Evolutionary conservation across 1,139 yeast species (phyloP), one percentile per base, ranked within the genome.

Genomic region (Pichia sp.): DNA sequence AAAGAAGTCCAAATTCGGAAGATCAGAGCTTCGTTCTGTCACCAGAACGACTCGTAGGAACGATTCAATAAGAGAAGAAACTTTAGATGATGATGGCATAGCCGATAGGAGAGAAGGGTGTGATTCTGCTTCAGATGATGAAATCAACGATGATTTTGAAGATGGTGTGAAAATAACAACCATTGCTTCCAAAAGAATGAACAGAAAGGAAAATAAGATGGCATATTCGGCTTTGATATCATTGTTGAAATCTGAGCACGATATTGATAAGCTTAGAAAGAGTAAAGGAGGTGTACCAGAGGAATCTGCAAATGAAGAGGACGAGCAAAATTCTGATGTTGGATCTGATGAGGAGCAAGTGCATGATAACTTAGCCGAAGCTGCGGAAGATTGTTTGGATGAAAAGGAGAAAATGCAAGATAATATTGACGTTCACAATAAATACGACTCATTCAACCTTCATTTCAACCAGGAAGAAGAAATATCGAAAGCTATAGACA

Each of bases 151-250:
- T 16, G 55, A 57, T 8, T 63, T 52, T 6, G 60, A 49, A 3
- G 60, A 52, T 1, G 52, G 33, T 33, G 52, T 43, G n/a, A 44
- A 30, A 4, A 42, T 42, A 10, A 29, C 5, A 4, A 59, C 58
- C 12, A 58, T 58, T 52, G 60, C 61, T 3, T 40, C 55, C 2
- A 58, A 52, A 42, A 55, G 62, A 46, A 66, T 61, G 14, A 68
- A 56, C 62, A 47, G 71, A 68, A 48, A 67, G 68, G 54, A 75
- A 76, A 55, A 59, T 34, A 59, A 57, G 8, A 75, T 77, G 66
- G 93, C 95, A 0, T 89, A 89, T 67, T 79, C 81, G 63, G 96
- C 96, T 0, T 73, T 91, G 53, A 72, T 91, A 66, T 85, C 95
- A 0, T 75, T 89, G 53, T 74, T 90, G 57, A 78, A 78, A 50